Percentiles rank a stretch among this genome's conserved stretches.
These are phyloP conservation scores for Pachysandra terminalis DNA, from an alignment of 164 flowering plant species.

Conservation along the genomic window DNA sequence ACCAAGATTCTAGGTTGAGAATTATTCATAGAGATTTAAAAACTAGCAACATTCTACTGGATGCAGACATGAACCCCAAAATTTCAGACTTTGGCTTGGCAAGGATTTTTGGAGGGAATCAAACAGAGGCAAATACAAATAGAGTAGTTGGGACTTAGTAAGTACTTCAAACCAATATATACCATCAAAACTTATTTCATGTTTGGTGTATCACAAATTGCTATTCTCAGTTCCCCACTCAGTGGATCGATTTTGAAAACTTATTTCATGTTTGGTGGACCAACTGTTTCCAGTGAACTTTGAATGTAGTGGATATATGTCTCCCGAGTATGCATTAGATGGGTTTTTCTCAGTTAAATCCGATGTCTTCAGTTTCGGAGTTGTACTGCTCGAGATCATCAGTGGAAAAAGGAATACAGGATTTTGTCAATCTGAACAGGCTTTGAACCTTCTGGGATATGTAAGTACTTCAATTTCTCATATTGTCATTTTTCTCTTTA, in stretches of 20 bases:
- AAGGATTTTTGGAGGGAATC: conserved; percentile 5
- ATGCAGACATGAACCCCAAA: conserved; percentile 6
- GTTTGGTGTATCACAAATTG: no score
- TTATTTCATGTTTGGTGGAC: background rate
- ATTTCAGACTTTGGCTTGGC: conserved; percentile 9
- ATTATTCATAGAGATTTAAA: no score
- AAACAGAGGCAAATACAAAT: conserved; percentile 11
- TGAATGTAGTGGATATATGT: conserved; percentile 18
- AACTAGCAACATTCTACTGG: conserved; percentile 1
- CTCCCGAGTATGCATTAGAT: conserved; percentile 22
- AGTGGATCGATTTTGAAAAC: no score
- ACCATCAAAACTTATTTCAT: no score
- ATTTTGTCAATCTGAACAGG: conserved; percentile 1
- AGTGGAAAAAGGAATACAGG: conserved; percentile 19
- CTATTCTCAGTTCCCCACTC: no score
- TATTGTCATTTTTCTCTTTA: no score
- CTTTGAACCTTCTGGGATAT: conserved; percentile 14
- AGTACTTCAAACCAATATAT: background rate
- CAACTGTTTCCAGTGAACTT: background rate
- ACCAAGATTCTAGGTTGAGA: no score
- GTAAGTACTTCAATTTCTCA: conserved; percentile 4
- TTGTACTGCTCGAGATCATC: conserved; percentile 10
- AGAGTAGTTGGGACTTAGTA: conserved; percentile 15
- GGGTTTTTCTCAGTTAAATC: conserved; percentile 23
- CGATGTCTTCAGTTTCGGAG: conserved; percentile 18